Evolutionary conservation across 2,329 filamentous ascomycete species (phyloP).

Genomic region (Aurifilum marmelostoma): DNA sequence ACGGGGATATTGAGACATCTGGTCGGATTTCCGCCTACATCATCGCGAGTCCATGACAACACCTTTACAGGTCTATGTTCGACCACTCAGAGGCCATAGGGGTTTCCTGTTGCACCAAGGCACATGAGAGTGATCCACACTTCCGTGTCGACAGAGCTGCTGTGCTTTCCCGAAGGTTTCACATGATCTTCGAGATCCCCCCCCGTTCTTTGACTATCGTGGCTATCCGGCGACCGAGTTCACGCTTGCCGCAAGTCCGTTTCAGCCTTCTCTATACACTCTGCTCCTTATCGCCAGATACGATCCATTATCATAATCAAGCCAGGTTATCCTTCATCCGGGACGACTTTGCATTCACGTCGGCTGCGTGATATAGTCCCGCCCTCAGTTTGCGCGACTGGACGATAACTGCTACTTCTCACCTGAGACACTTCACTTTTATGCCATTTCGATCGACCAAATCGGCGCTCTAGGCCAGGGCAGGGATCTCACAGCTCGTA

Average conservation of each 20-base stretch:
- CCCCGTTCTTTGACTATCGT: background rate
- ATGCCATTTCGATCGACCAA: slow-evolving; percentile 7
- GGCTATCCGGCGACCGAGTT: slow-evolving; percentile 11
- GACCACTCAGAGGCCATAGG: background rate
- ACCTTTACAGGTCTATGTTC: background rate
- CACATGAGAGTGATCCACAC: background rate
- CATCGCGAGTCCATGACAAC: slow-evolving; percentile 2
- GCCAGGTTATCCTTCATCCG: slow-evolving; percentile 13
- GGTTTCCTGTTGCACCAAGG: background rate
- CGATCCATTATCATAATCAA: slow-evolving; percentile 9
- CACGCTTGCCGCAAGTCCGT: slow-evolving; percentile 27
- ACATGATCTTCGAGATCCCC: slow-evolving; percentile 5
- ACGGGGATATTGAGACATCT: background rate
- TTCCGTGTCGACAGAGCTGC: slow-evolving; percentile 6
- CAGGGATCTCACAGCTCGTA: slow-evolving; percentile 16
- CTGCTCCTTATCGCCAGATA: slow-evolving; percentile 19
- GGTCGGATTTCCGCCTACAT: background rate
- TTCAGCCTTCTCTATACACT: slow-evolving; percentile 24
- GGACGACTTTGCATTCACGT: slow-evolving; percentile 8
- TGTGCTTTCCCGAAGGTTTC: slow-evolving; percentile 4
- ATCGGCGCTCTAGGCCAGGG: slow-evolving; percentile 10
- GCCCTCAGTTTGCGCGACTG: background rate
- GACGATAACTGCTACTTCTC: background rate
- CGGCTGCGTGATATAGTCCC: slow-evolving; percentile 18
- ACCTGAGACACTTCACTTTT: slow-evolving; percentile 20